Percentiles rank a stretch among this genome's conserved stretches.
Conservation (phyloP, 371 early-diverging fungal genomes). For the Apophysomyces elegans region DNA sequence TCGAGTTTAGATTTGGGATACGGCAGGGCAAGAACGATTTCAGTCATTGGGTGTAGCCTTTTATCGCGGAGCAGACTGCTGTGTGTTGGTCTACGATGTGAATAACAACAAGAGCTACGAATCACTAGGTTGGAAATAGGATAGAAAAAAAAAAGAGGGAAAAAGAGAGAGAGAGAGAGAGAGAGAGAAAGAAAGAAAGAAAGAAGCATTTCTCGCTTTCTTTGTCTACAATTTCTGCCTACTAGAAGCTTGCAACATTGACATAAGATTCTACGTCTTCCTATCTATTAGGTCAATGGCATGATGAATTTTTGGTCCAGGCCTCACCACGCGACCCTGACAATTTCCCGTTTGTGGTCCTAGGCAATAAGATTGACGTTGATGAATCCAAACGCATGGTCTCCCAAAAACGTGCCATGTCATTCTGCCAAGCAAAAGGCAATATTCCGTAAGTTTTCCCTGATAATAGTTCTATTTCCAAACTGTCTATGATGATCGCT, state of each 20-base stretch:
- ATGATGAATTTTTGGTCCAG: slow-evolving; percentile 96
- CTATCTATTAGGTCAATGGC: slow-evolving; percentile 70
- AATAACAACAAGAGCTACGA: slow-evolving; percentile 95
- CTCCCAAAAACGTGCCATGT: slow-evolving; percentile 92
- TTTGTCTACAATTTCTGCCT: too few relatives aligned
- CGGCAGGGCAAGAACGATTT: slow-evolving; percentile 97
- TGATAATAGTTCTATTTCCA: too few relatives aligned
- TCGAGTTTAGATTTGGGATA: slow-evolving; percentile 82
- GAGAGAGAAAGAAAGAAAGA: too few relatives aligned
- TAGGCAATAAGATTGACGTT: slow-evolving; percentile 98
- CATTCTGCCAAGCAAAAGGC: slow-evolving; percentile 96
- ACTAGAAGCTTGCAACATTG: too few relatives aligned
- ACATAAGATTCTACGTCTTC: background rate
- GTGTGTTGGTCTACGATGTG: slow-evolving; percentile 97
- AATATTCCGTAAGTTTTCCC: slow-evolving; percentile 75
- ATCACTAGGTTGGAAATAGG: slow-evolving; percentile 73
- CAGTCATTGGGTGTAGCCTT: slow-evolving; percentile 97
- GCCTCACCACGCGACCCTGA: slow-evolving; percentile 94
- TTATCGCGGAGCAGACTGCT: slow-evolving; percentile 99
- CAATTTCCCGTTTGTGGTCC: slow-evolving; percentile 96
- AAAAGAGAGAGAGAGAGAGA: background rate
- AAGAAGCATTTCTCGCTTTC: too few relatives aligned
- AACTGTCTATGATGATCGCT: too few relatives aligned
- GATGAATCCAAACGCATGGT: slow-evolving; percentile 93
- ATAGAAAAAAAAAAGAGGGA: background rate